Evolutionary conservation across 1,284 basidiomycete genomes (phyloP).

Genomic region (Moesziomyces parantarcticus): DNA sequence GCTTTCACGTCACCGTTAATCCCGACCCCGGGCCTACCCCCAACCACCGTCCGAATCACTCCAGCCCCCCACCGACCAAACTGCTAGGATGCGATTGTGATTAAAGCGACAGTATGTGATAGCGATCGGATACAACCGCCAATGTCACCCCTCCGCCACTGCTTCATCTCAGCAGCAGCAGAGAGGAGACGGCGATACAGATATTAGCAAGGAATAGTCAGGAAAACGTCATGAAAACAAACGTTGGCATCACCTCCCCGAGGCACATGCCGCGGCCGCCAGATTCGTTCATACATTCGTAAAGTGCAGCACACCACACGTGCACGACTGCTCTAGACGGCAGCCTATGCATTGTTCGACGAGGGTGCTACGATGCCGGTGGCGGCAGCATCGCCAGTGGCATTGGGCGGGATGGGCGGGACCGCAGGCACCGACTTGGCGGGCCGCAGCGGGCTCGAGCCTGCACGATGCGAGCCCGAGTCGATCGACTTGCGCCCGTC

Average conservation of each 20-base stretch:
- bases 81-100: slow-evolving; percentile 12
- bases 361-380: slow-evolving; percentile 12
- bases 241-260: too few species aligned
- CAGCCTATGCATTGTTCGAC: neutral
- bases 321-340: neutral
- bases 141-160: neutral
- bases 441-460: slow-evolving; percentile 7
- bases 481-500: slow-evolving; percentile 37
- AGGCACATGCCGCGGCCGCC: too few species aligned
- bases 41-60: neutral
- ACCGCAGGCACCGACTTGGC: slow-evolving; percentile 12
- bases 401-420: slow-evolving; percentile 8
- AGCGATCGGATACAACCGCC: slow-evolving; percentile 13
- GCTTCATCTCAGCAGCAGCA: neutral
- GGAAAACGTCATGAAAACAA: neutral
- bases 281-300: too few species aligned
- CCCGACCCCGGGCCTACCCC: slow-evolving; percentile 11
- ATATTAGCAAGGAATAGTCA: slow-evolving; percentile 36
- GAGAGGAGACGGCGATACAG: slow-evolving; percentile 10
- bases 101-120: slow-evolving; percentile 29
- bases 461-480: slow-evolving; percentile 10
- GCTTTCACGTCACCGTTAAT: slow-evolving; percentile 18
- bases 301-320: too few species aligned
- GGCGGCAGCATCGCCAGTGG: slow-evolving; percentile 6
- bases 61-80: neutral